Base-by-base conservation (phyloP, 202 grass and related monocot species). In the Schoenoplectus tabernaemontani region DNA sequence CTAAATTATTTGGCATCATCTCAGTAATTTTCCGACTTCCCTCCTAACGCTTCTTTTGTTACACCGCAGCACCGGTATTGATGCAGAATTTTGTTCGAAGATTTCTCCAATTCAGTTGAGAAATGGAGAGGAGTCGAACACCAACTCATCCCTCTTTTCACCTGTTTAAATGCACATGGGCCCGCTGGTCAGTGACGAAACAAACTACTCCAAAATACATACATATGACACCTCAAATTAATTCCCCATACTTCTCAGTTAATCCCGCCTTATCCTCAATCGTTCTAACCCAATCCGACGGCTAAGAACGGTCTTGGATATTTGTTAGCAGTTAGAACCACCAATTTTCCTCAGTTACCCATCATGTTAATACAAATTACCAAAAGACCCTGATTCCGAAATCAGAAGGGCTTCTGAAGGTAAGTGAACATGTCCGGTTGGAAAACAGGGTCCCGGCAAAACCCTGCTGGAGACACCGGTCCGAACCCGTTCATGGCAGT, bases 361-460 rank as follows among this genome's bases (percentile, higher is more conserved):
- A n/a, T 44, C 51, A 82, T 42, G 63, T 73, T 73, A 84, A 43
- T 33, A 78, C 19, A 58, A 84, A 68, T 78, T 44, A n/a, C 38
- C 9, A 36, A 44, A 64, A 76, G 1, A 1, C 47, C 8, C 3
- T 36, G 42, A 51, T 16, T 46, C 11, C 48, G 4, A 36, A 34
- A 34, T 91, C 78, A 93, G 82, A 93, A 93, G 12, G 82, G 88
- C 6, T 79, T 84, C 76, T 97, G 89, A 48, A 91, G 76, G 79
- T 84, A 90, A 22, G 68, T 66, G 84, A 92, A 70, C 82, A 98
- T 84, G 69, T 98, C 91, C 0, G 75, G 80, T 82, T 90, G 59
- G 22, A 62, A 68, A 37, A 81, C 82, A 12, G 75, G 80, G 84
- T 91, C 91, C 7, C 85, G 82, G 9, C 57, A 77, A 57, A 86